Conservation (phyloP, 179 eudicot genomes). For the Patellifolia procumbens region DNA sequence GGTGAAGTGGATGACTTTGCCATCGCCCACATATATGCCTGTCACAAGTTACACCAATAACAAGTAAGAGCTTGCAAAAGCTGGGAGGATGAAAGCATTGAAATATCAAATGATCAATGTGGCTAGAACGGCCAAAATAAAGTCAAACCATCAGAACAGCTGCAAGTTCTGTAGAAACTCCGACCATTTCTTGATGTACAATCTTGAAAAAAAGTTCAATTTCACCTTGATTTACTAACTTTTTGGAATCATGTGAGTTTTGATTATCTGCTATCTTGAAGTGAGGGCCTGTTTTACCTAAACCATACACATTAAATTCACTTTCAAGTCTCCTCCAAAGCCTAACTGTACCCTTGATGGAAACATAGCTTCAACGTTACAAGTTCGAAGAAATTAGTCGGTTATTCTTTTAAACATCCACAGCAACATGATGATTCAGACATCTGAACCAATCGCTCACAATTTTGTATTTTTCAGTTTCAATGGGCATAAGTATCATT, state of each 20-base stretch:
- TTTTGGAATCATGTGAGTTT: background rate
- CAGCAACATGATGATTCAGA: background rate
- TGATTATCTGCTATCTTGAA: background rate
- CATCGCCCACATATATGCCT: slow-evolving; percentile 81
- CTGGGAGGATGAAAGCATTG: background rate
- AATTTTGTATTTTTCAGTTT: too few species aligned
- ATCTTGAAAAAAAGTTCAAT: background rate
- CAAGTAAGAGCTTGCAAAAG: background rate
- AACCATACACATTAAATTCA: background rate
- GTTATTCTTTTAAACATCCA: background rate
- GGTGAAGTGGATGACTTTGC: slow-evolving; percentile 76
- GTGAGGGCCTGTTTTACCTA: background rate
- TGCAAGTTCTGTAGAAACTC: too few species aligned
- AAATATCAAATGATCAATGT: background rate
- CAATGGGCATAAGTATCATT: background rate
- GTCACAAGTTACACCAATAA: slow-evolving; percentile 7
- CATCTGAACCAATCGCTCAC: too few species aligned
- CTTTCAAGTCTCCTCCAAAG: background rate
- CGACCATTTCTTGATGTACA: background rate
- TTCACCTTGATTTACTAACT: background rate
- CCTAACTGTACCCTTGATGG: background rate
- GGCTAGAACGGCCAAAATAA: background rate
- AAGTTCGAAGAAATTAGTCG: background rate
- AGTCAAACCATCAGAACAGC: background rate
- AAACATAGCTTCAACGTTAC: background rate